Conservation (phyloP, 805 yeast genomes). For the Scheffersomyces amazonensis region DNA sequence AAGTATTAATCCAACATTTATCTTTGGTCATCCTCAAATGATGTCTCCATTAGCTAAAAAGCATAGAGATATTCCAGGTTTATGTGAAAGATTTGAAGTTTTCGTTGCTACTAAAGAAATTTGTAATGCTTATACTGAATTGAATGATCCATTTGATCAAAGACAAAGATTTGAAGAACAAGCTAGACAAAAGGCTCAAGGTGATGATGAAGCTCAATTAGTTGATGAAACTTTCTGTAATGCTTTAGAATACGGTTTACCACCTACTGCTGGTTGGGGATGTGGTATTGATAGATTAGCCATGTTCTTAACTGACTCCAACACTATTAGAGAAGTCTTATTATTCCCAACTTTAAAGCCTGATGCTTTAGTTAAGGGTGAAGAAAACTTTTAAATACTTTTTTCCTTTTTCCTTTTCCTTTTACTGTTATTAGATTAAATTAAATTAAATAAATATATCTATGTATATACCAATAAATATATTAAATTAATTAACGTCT, state of each 20-base stretch:
- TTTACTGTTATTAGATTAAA: neutral
- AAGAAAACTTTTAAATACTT: constrained; percentile 4
- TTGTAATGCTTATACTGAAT: constrained; percentile 96
- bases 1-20: constrained; percentile 95
- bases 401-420: neutral
- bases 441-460: neutral
- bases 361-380: constrained; percentile 48
- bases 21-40: constrained; percentile 99
- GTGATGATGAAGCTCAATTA: constrained; percentile 98
- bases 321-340: constrained; percentile 95
- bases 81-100: constrained; percentile 97
- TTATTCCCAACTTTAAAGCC: constrained; percentile 99
- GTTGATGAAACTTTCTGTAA: constrained; percentile 96
- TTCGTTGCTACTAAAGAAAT: constrained; percentile 98
- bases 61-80: constrained; percentile 87
- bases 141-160: constrained; percentile 98
- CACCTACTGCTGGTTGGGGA: constrained; percentile 99
- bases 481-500: constrained; percentile 7
- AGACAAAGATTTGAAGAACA: constrained; percentile 97
- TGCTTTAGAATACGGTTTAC: constrained; percentile 96
- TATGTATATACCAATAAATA: neutral
- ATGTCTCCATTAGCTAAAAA: constrained; percentile 99
- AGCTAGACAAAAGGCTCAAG: constrained; percentile 97
- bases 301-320: constrained; percentile 95
- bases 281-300: constrained; percentile 98